These are phyloP conservation scores for Candida ficus DNA, from an alignment of 805 yeast genomes.

Conservation along the genomic window DNA sequence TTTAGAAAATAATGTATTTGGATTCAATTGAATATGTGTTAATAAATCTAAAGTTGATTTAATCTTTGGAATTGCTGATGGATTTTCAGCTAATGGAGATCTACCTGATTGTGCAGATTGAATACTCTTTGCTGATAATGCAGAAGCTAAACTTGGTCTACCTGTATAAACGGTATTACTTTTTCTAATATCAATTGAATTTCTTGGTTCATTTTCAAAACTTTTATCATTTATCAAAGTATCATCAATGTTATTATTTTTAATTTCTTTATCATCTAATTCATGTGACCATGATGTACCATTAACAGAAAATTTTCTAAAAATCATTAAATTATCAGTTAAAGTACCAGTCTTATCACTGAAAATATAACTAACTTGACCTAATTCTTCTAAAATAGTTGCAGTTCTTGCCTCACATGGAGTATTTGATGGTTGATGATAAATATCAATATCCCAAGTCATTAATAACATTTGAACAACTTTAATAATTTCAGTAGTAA, in stretches of 20 bases:
- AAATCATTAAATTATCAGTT: constrained; percentile 91
- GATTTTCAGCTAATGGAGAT: background rate
- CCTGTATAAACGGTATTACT: constrained; percentile 41
- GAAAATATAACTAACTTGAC: constrained; percentile 92
- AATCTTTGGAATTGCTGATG: constrained; percentile 14
- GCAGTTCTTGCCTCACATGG: constrained; percentile 96
- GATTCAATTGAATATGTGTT: constrained; percentile 63
- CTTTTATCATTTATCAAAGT: background rate
- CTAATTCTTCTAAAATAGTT: constrained; percentile 90
- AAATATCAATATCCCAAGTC: constrained; percentile 94
- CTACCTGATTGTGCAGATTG: background rate
- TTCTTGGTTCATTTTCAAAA: constrained; percentile 16
- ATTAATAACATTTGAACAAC: constrained; percentile 76
- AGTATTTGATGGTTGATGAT: constrained; percentile 74
- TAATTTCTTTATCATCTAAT: constrained; percentile 37
- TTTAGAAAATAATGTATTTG: constrained; percentile 62
- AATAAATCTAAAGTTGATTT: constrained; percentile 64
- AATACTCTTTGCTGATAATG: constrained; percentile 19
- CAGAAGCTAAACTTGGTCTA: constrained; percentile 54
- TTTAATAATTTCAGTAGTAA: constrained; percentile 93
- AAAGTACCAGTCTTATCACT: constrained; percentile 97
- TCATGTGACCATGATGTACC: constrained; percentile 92
- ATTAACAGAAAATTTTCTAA: constrained; percentile 79
- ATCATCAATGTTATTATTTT: background rate
- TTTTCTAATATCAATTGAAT: constrained; percentile 36